Conservation (phyloP, 805 yeast genomes). For the Candida vaughaniae region DNA sequence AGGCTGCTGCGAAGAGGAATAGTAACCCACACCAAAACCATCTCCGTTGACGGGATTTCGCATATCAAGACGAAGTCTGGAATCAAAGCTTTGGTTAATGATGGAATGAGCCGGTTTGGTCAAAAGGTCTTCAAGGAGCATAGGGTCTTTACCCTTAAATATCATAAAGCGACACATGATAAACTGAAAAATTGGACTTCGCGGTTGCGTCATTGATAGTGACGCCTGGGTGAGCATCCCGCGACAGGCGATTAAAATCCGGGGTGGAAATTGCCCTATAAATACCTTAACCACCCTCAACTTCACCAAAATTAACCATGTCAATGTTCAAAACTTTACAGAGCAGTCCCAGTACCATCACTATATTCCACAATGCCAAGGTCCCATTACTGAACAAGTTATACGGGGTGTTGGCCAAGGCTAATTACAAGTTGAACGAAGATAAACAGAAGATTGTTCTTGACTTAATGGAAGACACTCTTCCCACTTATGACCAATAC, state of each 20-base stretch:
- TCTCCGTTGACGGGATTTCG: constrained; percentile 96
- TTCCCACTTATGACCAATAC: constrained; percentile 46
- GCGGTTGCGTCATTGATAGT: background rate
- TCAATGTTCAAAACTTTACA: constrained; percentile 41
- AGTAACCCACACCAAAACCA: constrained; percentile 97
- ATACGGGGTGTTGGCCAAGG: constrained; percentile 29
- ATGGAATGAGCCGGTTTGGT: constrained; percentile 97
- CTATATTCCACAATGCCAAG: constrained; percentile 40
- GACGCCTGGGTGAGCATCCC: background rate
- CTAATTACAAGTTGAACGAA: constrained; percentile 28
- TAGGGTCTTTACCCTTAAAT: constrained; percentile 87
- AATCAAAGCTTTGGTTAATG: constrained; percentile 93
- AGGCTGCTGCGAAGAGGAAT: constrained; percentile 62
- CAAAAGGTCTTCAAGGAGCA: constrained; percentile 77
- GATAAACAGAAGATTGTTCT: constrained; percentile 31
- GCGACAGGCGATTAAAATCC: constrained; percentile 3
- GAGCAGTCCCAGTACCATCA: constrained; percentile 39
- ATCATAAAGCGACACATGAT: constrained; percentile 92
- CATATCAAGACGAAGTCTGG: constrained; percentile 81
- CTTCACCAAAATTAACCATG: background rate
- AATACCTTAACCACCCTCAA: too few species aligned
- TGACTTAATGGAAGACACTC: constrained; percentile 36
- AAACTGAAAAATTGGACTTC: too few species aligned
- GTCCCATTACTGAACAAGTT: constrained; percentile 32
- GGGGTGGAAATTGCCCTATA: too few species aligned